Evolutionary conservation across 2,329 filamentous ascomycete species (phyloP).

Genomic region (Penicillium sp.): DNA sequence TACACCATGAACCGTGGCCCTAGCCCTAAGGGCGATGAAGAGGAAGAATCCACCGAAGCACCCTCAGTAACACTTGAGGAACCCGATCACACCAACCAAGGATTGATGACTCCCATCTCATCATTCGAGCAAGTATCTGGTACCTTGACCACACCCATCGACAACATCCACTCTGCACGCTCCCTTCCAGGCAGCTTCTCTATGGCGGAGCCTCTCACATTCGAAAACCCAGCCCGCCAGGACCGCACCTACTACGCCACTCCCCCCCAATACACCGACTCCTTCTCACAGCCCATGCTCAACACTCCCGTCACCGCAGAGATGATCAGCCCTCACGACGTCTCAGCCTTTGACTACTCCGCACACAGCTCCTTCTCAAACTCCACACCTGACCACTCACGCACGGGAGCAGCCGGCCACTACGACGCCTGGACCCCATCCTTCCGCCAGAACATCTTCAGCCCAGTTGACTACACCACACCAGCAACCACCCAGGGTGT

Average conservation of each 20-base stretch:
- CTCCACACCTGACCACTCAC: slow-evolving; percentile 25
- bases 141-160: slow-evolving; percentile 27
- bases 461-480: slow-evolving; percentile 31
- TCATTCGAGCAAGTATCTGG: slow-evolving; percentile 25
- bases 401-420: slow-evolving; percentile 15
- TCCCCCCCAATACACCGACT: slow-evolving; percentile 31
- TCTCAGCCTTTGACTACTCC: slow-evolving; percentile 34
- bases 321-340: slow-evolving; percentile 33
- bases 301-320: slow-evolving; percentile 28
- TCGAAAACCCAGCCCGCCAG: slow-evolving; percentile 25
- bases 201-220: slow-evolving; percentile 31
- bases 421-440: slow-evolving; percentile 34
- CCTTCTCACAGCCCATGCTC: slow-evolving; percentile 30
- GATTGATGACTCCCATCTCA: slow-evolving; percentile 27
- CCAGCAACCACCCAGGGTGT: slow-evolving; percentile 24
- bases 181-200: slow-evolving; percentile 31
- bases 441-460: slow-evolving; percentile 38
- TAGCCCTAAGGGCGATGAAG: slow-evolving; percentile 34
- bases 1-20: slow-evolving; percentile 41
- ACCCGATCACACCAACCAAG: slow-evolving; percentile 31
- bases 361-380: slow-evolving; percentile 24
- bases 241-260: slow-evolving; percentile 31
- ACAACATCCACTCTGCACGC: slow-evolving; percentile 21
- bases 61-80: slow-evolving; percentile 25
- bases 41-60: slow-evolving; percentile 31